Percentiles rank a stretch among this genome's conserved stretches.
These are phyloP conservation scores for Tilletia setariae DNA, from an alignment of 1,284 basidiomycete species.

Conservation along the genomic window DNA sequence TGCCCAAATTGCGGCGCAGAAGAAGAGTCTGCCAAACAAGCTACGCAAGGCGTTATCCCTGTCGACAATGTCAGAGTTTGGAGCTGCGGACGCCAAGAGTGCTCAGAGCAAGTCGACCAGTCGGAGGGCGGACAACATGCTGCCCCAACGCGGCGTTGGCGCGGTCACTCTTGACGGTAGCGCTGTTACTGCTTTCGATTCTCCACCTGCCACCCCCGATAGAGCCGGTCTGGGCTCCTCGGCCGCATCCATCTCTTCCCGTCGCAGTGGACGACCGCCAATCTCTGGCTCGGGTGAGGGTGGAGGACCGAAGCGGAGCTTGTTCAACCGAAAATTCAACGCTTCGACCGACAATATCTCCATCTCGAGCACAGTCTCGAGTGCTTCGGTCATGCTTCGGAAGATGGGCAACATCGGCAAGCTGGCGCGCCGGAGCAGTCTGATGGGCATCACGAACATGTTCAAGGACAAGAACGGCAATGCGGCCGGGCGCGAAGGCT, in stretches of 20 bases:
- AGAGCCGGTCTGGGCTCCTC: slow-evolving; percentile 30
- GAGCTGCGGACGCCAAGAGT: neutral
- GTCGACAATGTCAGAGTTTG: slow-evolving; percentile 39
- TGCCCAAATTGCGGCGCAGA: slow-evolving; percentile 24
- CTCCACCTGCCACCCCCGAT: slow-evolving; percentile 34
- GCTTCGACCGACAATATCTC: slow-evolving; percentile 96
- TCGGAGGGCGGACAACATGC: neutral
- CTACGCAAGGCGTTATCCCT: slow-evolving; percentile 46
- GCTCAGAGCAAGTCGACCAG: neutral
- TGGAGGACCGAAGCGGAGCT: slow-evolving; percentile 55
- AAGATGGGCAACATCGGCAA: slow-evolving; percentile 91
- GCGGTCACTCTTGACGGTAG: neutral
- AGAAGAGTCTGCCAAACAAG: slow-evolving; percentile 43
- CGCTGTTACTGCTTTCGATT: neutral
- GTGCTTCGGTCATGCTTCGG: slow-evolving; percentile 93
- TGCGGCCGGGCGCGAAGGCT: slow-evolving; percentile 55
- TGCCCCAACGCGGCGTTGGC: too few relatives aligned
- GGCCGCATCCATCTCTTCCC: slow-evolving; percentile 45
- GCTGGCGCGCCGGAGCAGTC: slow-evolving; percentile 80
- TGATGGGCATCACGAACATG: slow-evolving; percentile 86
- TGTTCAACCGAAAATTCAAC: slow-evolving; percentile 89
- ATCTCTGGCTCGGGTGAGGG: slow-evolving; percentile 30
- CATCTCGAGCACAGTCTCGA: slow-evolving; percentile 90
- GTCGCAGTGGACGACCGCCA: slow-evolving; percentile 40
- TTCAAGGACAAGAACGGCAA: slow-evolving; percentile 66